Base-by-base conservation (phyloP, 2,329 filamentous ascomycete species). In the Penicillium hordei region DNA sequence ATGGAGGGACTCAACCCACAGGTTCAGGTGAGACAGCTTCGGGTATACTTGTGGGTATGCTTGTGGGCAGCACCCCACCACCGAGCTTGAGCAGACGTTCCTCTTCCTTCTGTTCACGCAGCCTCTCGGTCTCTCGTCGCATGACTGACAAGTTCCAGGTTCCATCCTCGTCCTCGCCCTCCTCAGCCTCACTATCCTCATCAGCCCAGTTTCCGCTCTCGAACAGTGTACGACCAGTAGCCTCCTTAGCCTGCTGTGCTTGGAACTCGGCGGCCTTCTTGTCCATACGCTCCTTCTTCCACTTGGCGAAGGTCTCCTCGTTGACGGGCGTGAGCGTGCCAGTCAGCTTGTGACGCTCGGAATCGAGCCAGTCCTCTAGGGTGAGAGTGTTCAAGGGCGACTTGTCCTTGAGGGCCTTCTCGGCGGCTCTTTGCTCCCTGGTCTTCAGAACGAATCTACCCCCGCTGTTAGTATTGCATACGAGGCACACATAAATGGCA, bases 261-360 rank as follows among this genome's bases (percentile, higher is more conserved):
- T 96, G 88, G 65, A 94, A 90, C 70, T 99, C 94, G 23, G 94
- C 94, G 17, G 88, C 89, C 83, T 96, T 97, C 87, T 99, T 99
- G 76, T 92, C 87, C 66, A 97, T 73, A 44, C 94, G 89, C 52
- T 96, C 89, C 78, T 93, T 88, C 83, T 99, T 99, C 94, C 94
- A 99, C 72, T 94, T 94, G 61, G 91, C 91, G 72, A 99, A 99
- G 0, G 86, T 83, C 72, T 99, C 94, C 2, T 88, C 89, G 1
- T 90, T 99, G 61, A 99, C 95, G 5, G 95, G 95, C 1, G 95
- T 99, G 51, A 97, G 82, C 0, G 83, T 92, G 55, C 93, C 94
- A 0, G 89, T 93, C 51, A 99, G 86, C 78, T 97, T 97, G 80
- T 97, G 92, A 67, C 94, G 86, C 80, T 99, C 93, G 0, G 90